A percentile compares a stretch with the other conserved stretches of the same genome.
Conservation (phyloP, 1,284 basidiomycete genomes). For the Ganoderma leucocontextum region DNA sequence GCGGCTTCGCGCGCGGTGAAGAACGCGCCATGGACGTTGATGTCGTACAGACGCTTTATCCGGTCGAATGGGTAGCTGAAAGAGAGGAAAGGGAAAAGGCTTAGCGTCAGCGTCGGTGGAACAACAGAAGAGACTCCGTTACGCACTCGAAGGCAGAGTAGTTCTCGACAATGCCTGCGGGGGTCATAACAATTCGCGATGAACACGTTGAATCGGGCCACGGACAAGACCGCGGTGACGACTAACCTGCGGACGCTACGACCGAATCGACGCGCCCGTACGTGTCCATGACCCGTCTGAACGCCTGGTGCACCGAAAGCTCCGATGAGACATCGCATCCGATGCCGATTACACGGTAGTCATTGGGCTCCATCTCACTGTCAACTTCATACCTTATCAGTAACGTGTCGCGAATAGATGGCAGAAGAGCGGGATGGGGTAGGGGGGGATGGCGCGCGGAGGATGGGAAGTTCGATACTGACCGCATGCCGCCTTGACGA, state of each 20-base stretch:
- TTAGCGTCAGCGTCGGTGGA: constrained; percentile 12
- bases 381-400: constrained; percentile 60
- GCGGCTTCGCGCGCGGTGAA: constrained; percentile 95
- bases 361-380: constrained; percentile 64
- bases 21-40: constrained; percentile 94
- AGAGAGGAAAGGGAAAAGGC: constrained; percentile 20
- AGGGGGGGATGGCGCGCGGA: constrained; percentile 18
- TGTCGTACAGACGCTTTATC: constrained; percentile 85
- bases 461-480: constrained; percentile 36
- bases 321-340: constrained; percentile 93
- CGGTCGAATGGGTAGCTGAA: constrained; percentile 84
- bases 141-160: constrained; percentile 86
- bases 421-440: constrained; percentile 14
- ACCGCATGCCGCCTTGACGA: constrained; percentile 65
- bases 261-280: constrained; percentile 90
- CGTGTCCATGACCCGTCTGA: constrained; percentile 67
- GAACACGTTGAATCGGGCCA: constrained; percentile 4
- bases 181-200: constrained; percentile 8
- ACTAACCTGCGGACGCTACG: constrained; percentile 87
- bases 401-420: constrained; percentile 24
- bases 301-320: constrained; percentile 78
- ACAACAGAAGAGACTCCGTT: neutral
- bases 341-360: constrained; percentile 79
- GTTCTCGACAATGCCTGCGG: constrained; percentile 89
- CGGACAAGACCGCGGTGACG: constrained; percentile 14